Conservation (phyloP, 2,329 filamentous ascomycete genomes). For the Xylaria sp. region DNA sequence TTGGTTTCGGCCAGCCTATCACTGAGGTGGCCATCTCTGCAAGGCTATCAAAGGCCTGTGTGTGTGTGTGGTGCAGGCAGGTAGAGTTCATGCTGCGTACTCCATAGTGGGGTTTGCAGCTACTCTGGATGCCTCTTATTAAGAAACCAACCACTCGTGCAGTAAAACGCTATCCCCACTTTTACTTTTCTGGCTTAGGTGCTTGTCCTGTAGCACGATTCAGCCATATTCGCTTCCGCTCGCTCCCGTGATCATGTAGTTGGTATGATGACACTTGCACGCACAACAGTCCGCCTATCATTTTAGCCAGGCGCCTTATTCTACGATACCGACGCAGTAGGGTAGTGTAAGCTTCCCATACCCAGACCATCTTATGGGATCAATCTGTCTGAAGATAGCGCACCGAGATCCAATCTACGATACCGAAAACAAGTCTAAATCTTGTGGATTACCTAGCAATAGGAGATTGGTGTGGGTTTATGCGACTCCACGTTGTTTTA, state of each 20-base stretch:
- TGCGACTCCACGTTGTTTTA: conserved; percentile 24
- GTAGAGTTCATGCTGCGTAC: conserved; percentile 18
- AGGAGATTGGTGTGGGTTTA: conserved; percentile 21
- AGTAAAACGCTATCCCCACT: neutral
- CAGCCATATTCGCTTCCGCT: conserved; percentile 15
- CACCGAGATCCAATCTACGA: neutral
- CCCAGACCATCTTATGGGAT: neutral
- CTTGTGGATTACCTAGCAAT: conserved; percentile 5
- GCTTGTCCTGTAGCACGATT: conserved; percentile 8
- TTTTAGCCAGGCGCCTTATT: conserved; percentile 14
- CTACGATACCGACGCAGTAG: conserved; percentile 12
- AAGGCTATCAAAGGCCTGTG: conserved; percentile 28
- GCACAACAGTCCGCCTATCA: conserved; percentile 9
- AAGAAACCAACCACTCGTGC: neutral
- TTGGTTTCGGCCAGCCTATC: conserved; percentile 17
- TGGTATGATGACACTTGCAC: conserved; percentile 15
- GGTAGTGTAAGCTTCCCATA: neutral
- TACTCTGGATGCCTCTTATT: neutral
- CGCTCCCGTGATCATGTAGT: conserved; percentile 19
- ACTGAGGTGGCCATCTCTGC: conserved; percentile 19
- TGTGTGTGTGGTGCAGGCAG: neutral
- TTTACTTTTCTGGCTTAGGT: conserved; percentile 3
- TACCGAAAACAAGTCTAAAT: neutral
- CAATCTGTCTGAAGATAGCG: neutral
- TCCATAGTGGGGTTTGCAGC: conserved; percentile 12